These are phyloP conservation scores for Cairneyella variabilis DNA, from an alignment of 495 filamentous ascomycete species.

Conservation along the genomic window DNA sequence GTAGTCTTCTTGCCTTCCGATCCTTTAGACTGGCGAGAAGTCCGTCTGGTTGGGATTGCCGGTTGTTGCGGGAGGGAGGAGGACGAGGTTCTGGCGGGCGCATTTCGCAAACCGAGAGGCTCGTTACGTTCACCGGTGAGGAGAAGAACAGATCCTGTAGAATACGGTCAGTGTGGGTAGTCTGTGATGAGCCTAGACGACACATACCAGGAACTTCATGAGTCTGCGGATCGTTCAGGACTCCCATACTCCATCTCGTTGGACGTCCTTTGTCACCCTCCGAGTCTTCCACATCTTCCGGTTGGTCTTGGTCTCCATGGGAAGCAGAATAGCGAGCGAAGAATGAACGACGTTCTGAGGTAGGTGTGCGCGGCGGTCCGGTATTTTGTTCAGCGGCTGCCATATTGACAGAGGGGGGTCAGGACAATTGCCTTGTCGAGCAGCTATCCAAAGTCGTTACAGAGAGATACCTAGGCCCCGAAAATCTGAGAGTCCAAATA, in stretches of 20 bases:
- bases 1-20: slow-evolving; percentile 67
- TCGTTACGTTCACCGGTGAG: slow-evolving; percentile 74
- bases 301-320: not conserved
- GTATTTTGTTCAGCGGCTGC: not conserved
- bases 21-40: slow-evolving; percentile 26
- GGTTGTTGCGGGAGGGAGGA: slow-evolving; percentile 59
- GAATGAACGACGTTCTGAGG: slow-evolving; percentile 16
- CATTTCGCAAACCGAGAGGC: slow-evolving; percentile 73
- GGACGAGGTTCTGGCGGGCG: slow-evolving; percentile 68
- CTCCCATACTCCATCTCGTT: slow-evolving; percentile 71
- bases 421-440: not conserved
- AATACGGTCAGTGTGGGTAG: not conserved
- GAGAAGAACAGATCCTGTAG: slow-evolving; percentile 73
- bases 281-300: not conserved
- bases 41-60: slow-evolving; percentile 17
- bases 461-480: too few species aligned
- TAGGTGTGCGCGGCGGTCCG: not conserved
- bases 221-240: slow-evolving; percentile 77
- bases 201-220: slow-evolving; percentile 85
- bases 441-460: too few species aligned
- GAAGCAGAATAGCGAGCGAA: slow-evolving; percentile 19
- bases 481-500: too few species aligned
- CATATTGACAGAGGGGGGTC: slow-evolving; percentile 1
- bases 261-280: slow-evolving; percentile 17
- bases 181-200: too few species aligned